Base-by-base conservation (phyloP, 352 stramenopile genomes). In the Pythium sp. region DNA sequence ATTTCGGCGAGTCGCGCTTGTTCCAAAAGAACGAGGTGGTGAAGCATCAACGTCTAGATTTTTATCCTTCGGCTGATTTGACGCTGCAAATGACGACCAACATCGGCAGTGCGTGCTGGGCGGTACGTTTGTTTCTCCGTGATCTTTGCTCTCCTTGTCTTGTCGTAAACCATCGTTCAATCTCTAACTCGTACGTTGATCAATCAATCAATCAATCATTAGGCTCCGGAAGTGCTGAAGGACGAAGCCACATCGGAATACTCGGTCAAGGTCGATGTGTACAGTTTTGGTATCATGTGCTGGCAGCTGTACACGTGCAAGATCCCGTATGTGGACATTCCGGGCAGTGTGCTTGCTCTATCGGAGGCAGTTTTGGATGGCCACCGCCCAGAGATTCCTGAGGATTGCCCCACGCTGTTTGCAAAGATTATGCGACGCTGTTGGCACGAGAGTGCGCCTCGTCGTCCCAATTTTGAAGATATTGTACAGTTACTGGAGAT, bases 241-340 rank as follows among this genome's bases (percentile, higher is more conserved):
- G 84, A 94, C 51, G 84, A 90, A 54, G 75, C 77, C 24, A 88
- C 72, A 54, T 84, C 82, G 0, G 79, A 86, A 36, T 94, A 94
- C 72, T 92, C 84, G 38, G 71, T 94, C 51, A 94, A 94, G 66
- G 86, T 94, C 34, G 86, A 94, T 73, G 86, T 94, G 24, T 94
- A 94, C 65, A 94, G 86, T 72, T 94, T 94, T 69, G 86, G 82
- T 24, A 86, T 94, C 70, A 91, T 92, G 64, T 94, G 84, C 75
- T 94, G 86, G 86, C 86, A 94, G 76, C 70, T 94, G 51, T 90
- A 78, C 66, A 91, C 86, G 28, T 91, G 84, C 70, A 77, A 80
- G 49, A 73, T 87, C 61, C 86, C 86, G 57, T 94, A 91, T 62
- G 76, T 74, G 15, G 81, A 92, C 55, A 94, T 94, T 26, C 86